phyloP scores from a whole-genome alignment of 2,329 filamentous ascomycete genomes.

The Aplosporella prunicola region DNA sequence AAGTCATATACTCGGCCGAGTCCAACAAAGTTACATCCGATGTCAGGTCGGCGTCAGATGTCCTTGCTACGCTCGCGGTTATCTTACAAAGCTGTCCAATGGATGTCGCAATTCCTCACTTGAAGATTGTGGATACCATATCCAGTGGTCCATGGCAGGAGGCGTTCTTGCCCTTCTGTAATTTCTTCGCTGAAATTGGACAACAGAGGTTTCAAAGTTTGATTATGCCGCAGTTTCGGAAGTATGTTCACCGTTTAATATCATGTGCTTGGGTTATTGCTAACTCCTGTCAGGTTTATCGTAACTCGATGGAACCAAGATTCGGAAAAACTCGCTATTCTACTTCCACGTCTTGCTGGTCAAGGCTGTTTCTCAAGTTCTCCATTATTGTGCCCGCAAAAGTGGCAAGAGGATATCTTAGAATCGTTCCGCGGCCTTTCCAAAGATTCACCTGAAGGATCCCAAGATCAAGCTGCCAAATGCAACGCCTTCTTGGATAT shows the following conservation, averaged over 20 bases:
- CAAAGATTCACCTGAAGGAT: background rate
- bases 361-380: constrained; percentile 5
- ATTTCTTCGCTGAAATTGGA: constrained; percentile 66
- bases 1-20: constrained; percentile 20
- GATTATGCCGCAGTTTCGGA: constrained; percentile 74
- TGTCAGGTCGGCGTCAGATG: constrained; percentile 12
- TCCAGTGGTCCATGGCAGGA: constrained; percentile 55
- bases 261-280: background rate
- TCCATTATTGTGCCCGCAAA: constrained; percentile 15
- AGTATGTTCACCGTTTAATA: constrained; percentile 34
- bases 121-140: constrained; percentile 56
- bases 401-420: constrained; percentile 42
- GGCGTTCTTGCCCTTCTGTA: constrained; percentile 80
- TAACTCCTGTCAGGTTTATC: constrained; percentile 53
- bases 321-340: constrained; percentile 20
- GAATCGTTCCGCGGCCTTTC: constrained; percentile 54
- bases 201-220: constrained; percentile 65
- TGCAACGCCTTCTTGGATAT: constrained; percentile 25
- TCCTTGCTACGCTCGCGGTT: constrained; percentile 48
- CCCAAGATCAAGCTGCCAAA: constrained; percentile 15
- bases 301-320: constrained; percentile 32
- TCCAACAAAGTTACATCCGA: constrained; percentile 10
- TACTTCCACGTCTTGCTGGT: constrained; percentile 20
- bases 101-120: constrained; percentile 63
- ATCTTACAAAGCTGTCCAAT: constrained; percentile 68